phyloP scores from a whole-genome alignment of 345 rosid species.

The Abelmoschus esculentus region DNA sequence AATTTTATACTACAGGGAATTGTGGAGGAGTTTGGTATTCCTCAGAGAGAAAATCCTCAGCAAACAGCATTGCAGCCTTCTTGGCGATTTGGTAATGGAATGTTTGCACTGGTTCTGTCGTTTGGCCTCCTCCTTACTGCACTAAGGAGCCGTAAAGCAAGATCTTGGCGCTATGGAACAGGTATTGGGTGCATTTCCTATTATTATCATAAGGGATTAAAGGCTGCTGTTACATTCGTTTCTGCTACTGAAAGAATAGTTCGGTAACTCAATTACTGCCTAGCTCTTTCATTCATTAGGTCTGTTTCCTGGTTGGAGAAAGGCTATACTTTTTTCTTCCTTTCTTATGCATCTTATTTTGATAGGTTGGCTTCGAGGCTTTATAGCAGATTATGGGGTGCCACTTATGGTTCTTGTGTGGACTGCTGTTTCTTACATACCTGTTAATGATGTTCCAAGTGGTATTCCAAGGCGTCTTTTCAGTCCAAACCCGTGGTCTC shows the following conservation, averaged over 20 bases:
- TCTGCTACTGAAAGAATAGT: background rate
- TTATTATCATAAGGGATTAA: background rate
- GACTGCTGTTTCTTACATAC: constrained; percentile 55
- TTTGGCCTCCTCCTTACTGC: constrained; percentile 61
- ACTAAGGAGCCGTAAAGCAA: constrained; percentile 62
- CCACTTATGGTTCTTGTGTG: constrained; percentile 76
- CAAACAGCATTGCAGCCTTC: constrained; percentile 44
- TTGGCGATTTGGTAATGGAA: constrained; percentile 69
- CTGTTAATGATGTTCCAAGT: constrained; percentile 44
- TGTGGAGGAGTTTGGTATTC: constrained; percentile 52
- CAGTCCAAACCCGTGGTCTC: constrained; percentile 47
- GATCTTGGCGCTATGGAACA: constrained; percentile 68
- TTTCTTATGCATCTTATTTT: background rate
- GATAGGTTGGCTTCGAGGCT: constrained; percentile 50
- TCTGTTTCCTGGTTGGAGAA: background rate
- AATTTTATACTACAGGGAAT: constrained; percentile 41
- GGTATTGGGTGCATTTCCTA: constrained; percentile 26
- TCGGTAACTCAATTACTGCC: background rate
- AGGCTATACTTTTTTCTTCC: background rate
- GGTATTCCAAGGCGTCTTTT: constrained; percentile 78
- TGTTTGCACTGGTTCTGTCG: constrained; percentile 64
- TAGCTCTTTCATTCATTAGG: background rate
- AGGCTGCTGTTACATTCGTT: background rate
- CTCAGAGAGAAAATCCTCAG: constrained; percentile 34
- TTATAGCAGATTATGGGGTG: constrained; percentile 82